phyloP scores from a whole-genome alignment of 1,284 basidiomycete species.

The Pseudozyma sp. region DNA sequence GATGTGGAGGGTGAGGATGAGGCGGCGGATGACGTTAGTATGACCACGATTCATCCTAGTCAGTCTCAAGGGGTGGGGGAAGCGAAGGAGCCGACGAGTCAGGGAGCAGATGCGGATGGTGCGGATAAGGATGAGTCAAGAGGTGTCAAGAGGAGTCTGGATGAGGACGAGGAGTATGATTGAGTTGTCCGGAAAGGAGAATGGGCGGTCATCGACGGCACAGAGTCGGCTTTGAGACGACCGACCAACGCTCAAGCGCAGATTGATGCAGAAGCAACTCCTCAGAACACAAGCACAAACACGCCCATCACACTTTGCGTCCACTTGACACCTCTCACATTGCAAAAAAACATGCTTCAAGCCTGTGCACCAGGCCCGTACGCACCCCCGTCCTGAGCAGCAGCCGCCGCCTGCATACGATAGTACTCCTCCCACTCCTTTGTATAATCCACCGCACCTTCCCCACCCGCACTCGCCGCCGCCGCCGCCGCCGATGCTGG shows the following conservation, averaged over 20 bases:
- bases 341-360: background rate
- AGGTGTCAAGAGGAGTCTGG: slow-evolving; percentile 61
- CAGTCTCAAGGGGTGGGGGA: slow-evolving; percentile 13
- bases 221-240: no score
- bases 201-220: no score
- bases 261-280: no score
- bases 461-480: slow-evolving; percentile 12
- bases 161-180: slow-evolving; percentile 68
- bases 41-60: slow-evolving; percentile 33
- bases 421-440: slow-evolving; percentile 68
- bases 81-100: background rate
- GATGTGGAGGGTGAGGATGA: slow-evolving; percentile 19
- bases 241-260: no score
- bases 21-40: slow-evolving; percentile 20
- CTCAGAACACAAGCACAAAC: no score
- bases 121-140: slow-evolving; percentile 9
- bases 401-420: slow-evolving; percentile 53
- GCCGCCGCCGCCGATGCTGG: slow-evolving; percentile 15
- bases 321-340: no score
- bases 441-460: slow-evolving; percentile 53
- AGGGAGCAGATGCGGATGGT: background rate
- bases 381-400: slow-evolving; percentile 35
- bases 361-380: slow-evolving; percentile 12
- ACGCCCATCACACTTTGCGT: no score
- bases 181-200: slow-evolving; percentile 11